Percentiles rank a stretch among this genome's conserved stretches.
Conservation (phyloP, 2,329 filamentous ascomycete species). For the Pseudocercospora cruenta region DNA sequence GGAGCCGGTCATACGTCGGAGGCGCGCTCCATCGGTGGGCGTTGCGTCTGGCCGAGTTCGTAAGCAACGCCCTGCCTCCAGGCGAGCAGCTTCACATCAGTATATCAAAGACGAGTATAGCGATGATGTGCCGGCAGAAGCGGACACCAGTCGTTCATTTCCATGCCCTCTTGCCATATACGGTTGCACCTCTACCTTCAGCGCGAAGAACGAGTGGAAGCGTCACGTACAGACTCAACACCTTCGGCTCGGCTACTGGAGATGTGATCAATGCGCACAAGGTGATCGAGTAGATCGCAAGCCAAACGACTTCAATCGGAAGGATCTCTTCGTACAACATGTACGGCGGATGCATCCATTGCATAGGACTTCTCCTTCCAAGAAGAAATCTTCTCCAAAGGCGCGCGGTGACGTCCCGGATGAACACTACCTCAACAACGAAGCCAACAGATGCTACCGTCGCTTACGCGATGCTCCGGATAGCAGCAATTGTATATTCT, state of each 20-base stretch:
- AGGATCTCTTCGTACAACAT: conserved; percentile 90
- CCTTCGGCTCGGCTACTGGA: conserved; percentile 72
- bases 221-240: conserved; percentile 83
- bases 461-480: conserved; percentile 65
- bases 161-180: conserved; percentile 78
- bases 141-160: conserved; percentile 52
- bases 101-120: not conserved
- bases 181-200: conserved; percentile 73
- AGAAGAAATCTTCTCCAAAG: conserved; percentile 58
- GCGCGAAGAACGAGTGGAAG: conserved; percentile 94
- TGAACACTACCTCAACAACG: conserved; percentile 47
- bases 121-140: not conserved
- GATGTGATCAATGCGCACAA: conserved; percentile 66
- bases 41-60: conserved; percentile 14
- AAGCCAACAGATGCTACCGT: conserved; percentile 62
- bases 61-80: conserved; percentile 23
- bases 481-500: conserved; percentile 67
- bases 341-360: conserved; percentile 80
- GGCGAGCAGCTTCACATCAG: conserved; percentile 19
- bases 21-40: conserved; percentile 21
- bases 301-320: conserved; percentile 80
- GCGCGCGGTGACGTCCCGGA: conserved; percentile 18
- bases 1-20: conserved; percentile 22
- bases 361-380: conserved; percentile 84
- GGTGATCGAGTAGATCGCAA: conserved; percentile 22